Evolutionary conservation across 495 filamentous ascomycete species (phyloP).

Genomic region (Penicillium psychrofluorescens): DNA sequence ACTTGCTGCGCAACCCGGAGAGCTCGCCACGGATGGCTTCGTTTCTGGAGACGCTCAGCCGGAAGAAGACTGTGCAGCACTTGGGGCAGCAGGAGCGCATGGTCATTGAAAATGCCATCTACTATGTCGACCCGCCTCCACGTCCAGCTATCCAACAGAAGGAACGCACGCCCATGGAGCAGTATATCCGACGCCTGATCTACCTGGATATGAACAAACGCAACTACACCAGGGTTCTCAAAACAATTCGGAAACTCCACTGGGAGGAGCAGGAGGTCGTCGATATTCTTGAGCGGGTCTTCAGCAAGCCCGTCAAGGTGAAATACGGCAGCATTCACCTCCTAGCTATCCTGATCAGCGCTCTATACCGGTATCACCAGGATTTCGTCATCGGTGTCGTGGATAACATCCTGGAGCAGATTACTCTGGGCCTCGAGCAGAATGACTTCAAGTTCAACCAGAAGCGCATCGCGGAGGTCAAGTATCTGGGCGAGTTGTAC

Average conservation of each 20-base stretch:
- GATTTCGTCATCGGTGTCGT: slow-evolving; percentile 83
- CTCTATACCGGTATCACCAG: slow-evolving; percentile 83
- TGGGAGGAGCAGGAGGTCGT: slow-evolving; percentile 94
- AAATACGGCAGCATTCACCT: slow-evolving; percentile 97
- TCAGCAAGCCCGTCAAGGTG: slow-evolving; percentile 92
- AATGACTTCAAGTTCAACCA: slow-evolving; percentile 99
- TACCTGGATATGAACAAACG: slow-evolving; percentile 91
- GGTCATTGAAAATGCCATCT: slow-evolving; percentile 97
- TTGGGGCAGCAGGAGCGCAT: slow-evolving; percentile 94
- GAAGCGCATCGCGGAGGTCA: slow-evolving; percentile 88
- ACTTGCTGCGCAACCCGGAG: slow-evolving; percentile 87
- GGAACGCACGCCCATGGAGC: slow-evolving; percentile 85
- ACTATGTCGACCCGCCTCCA: slow-evolving; percentile 94
- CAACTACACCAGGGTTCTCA: slow-evolving; percentile 86
- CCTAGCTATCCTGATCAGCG: slow-evolving; percentile 82
- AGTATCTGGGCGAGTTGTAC: slow-evolving; percentile 95
- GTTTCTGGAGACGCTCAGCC: slow-evolving; percentile 88
- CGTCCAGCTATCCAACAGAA: slow-evolving; percentile 93
- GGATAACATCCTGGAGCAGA: slow-evolving; percentile 83
- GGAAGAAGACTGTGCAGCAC: slow-evolving; percentile 94
- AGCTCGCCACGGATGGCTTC: slow-evolving; percentile 87
- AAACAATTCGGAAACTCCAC: slow-evolving; percentile 88
- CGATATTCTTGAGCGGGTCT: slow-evolving; percentile 78
- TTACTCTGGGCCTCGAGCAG: slow-evolving; percentile 81
- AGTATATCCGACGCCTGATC: slow-evolving; percentile 85